Conservation (phyloP, 371 early-diverging fungal genomes). For the Mortierella sp. region DNA sequence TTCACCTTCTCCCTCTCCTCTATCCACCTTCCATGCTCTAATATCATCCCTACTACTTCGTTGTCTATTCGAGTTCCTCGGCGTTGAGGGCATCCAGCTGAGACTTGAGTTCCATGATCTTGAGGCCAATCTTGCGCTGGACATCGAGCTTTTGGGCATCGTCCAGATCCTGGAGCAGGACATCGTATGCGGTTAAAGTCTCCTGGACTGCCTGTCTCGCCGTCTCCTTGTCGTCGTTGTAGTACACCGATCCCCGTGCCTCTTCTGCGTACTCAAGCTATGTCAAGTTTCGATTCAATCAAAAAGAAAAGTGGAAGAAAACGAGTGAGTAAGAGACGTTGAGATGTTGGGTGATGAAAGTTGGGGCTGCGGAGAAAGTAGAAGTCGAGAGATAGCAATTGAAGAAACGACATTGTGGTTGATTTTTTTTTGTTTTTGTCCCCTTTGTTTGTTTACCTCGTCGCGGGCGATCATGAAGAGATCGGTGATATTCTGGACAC, state of each 20-base stretch:
- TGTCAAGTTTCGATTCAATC: not conserved
- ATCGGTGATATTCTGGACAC: constrained; percentile 47
- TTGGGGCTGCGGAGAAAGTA: not conserved
- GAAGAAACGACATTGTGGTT: too few relatives aligned
- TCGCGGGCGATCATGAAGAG: constrained; percentile 53
- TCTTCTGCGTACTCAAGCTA: constrained; percentile 57
- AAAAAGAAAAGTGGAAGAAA: not conserved
- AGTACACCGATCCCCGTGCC: constrained; percentile 52
- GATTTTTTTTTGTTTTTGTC: too few relatives aligned
- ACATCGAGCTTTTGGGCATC: constrained; percentile 52
- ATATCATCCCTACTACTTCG: not conserved
- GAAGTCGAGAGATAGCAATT: too few relatives aligned
- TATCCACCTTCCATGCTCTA: not conserved
- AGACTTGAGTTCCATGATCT: constrained; percentile 56
- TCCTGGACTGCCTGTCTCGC: constrained; percentile 46
- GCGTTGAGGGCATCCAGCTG: constrained; percentile 52
- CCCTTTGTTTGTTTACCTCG: constrained; percentile 26
- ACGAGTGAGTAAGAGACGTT: not conserved
- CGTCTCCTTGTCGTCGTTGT: constrained; percentile 55
- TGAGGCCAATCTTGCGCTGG: constrained; percentile 57
- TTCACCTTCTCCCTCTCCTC: not conserved
- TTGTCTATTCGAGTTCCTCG: constrained; percentile 42
- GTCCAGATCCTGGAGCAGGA: constrained; percentile 26
- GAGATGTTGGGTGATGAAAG: not conserved
- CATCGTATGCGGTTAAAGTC: constrained; percentile 28